Conservation (phyloP, 2,329 filamentous ascomycete genomes). For the Stachybotrys echinatus region DNA sequence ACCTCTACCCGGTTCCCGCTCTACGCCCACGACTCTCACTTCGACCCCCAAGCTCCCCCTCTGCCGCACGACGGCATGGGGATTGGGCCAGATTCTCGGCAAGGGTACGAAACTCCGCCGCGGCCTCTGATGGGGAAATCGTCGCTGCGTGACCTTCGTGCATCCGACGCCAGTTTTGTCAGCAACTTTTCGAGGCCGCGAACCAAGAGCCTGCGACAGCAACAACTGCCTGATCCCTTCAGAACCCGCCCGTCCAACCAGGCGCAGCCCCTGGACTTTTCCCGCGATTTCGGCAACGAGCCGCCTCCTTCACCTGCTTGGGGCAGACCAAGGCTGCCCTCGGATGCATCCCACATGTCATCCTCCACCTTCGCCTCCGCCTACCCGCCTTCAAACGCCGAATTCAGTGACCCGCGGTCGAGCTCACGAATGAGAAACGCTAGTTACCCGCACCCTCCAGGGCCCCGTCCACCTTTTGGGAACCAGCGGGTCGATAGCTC, state of each 20-base stretch:
- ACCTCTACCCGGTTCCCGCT: conserved; percentile 7
- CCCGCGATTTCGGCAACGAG: conserved; percentile 19
- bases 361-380: conserved; percentile 40
- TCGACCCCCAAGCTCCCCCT: conserved; percentile 8
- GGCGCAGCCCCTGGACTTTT: conserved; percentile 20
- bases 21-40: conserved; percentile 2
- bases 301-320: conserved; percentile 27
- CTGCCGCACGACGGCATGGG: conserved; percentile 8
- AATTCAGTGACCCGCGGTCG: conserved; percentile 28
- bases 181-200: conserved; percentile 58
- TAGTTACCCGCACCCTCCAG: conserved; percentile 15
- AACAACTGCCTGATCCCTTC: conserved; percentile 28
- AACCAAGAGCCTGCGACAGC: conserved; percentile 47
- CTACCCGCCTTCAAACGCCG: conserved; percentile 31
- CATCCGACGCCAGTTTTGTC: conserved; percentile 31
- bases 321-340: conserved; percentile 40
- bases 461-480: conserved; percentile 20
- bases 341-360: conserved; percentile 42
- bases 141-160: conserved; percentile 26
- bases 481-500: conserved; percentile 27
- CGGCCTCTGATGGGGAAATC: conserved; percentile 22
- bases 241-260: conserved; percentile 21
- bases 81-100: neutral
- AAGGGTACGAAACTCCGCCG: conserved; percentile 6
- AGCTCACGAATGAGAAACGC: conserved; percentile 21